These are phyloP conservation scores for Symbiodinium natans DNA, from an alignment of 73 alveolate species.

Conservation along the genomic window DNA sequence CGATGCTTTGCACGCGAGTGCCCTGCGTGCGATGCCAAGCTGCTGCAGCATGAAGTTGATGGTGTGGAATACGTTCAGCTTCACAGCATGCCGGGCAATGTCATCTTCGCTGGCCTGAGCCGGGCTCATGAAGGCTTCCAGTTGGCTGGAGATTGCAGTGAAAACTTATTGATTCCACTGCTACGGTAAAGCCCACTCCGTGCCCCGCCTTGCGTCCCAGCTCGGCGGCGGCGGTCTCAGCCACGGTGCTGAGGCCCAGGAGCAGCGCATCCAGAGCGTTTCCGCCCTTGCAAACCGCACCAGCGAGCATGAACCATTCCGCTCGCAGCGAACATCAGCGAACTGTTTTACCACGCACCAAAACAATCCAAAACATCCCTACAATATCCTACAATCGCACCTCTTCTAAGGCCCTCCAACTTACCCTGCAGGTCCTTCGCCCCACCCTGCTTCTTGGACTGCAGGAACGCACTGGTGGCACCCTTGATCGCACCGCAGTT, in stretches of 20 bases:
- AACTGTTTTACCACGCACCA: too few species aligned
- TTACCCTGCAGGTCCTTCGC: not conserved
- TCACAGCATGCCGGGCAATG: not conserved
- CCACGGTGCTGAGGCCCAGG: constrained; percentile 37
- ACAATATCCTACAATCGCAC: too few species aligned
- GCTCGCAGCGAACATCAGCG: too few species aligned
- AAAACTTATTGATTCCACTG: not conserved
- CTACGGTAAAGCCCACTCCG: not conserved
- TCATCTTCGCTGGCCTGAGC: constrained; percentile 3
- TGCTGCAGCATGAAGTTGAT: not conserved
- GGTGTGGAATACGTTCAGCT: not conserved
- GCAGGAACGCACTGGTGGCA: constrained; percentile 46
- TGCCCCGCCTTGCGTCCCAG: not conserved
- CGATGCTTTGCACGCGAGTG: too few species aligned
- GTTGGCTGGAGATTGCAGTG: too few species aligned
- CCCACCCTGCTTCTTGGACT: not conserved
- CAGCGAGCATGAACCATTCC: not conserved
- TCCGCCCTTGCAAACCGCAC: not conserved
- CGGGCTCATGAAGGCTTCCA: too few species aligned
- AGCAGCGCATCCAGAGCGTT: constrained; percentile 25
- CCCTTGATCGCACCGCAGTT: constrained; percentile 83
- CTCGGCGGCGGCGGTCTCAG: not conserved
- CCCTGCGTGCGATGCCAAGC: too few species aligned
- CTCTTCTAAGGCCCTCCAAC: not conserved
- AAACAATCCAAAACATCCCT: too few species aligned